phyloP scores from a whole-genome alignment of 768 basidiomycete genomes.

The Sporobolomyces phaffii region DNA sequence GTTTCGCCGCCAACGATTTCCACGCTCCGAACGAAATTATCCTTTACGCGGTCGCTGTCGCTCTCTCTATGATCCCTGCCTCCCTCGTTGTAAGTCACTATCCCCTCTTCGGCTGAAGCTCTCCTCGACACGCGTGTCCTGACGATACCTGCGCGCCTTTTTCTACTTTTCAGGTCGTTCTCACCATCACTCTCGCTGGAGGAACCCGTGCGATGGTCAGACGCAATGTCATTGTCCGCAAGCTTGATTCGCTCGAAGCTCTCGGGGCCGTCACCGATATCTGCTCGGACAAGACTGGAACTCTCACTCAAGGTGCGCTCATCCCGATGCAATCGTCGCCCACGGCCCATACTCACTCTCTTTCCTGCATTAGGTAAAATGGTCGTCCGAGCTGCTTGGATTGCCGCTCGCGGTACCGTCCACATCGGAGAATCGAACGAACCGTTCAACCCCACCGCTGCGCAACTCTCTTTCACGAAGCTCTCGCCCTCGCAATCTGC shows the following conservation, averaged over 20 bases:
- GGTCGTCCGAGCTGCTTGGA: slow-evolving; percentile 50
- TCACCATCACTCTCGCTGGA: slow-evolving; percentile 56
- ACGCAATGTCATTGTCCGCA: slow-evolving; percentile 49
- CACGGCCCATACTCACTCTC: too few species aligned
- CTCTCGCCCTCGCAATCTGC: slow-evolving; percentile 42
- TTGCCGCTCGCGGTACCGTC: slow-evolving; percentile 45
- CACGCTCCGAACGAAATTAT: slow-evolving; percentile 37
- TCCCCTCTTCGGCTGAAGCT: too few species aligned
- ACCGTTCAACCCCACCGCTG: slow-evolving; percentile 40
- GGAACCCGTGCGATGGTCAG: slow-evolving; percentile 53
- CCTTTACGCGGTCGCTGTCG: slow-evolving; percentile 39
- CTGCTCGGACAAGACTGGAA: slow-evolving; percentile 52
- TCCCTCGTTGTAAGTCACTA: slow-evolving; percentile 28
- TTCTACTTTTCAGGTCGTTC: too few species aligned
- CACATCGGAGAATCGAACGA: slow-evolving; percentile 41
- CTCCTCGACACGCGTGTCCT: not conserved
- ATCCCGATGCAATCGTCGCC: too few species aligned
- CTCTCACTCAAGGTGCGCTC: slow-evolving; percentile 45
- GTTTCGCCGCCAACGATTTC: slow-evolving; percentile 39
- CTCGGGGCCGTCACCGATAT: slow-evolving; percentile 49
- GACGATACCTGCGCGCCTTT: too few species aligned
- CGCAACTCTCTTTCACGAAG: slow-evolving; percentile 22
- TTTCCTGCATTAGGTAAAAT: too few species aligned
- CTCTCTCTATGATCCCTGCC: slow-evolving; percentile 38
- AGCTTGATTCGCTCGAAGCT: slow-evolving; percentile 46